These are phyloP conservation scores for Haemoproteus tartakovskyi DNA, from an alignment of 169 alveolate genomes.

Conservation along the genomic window DNA sequence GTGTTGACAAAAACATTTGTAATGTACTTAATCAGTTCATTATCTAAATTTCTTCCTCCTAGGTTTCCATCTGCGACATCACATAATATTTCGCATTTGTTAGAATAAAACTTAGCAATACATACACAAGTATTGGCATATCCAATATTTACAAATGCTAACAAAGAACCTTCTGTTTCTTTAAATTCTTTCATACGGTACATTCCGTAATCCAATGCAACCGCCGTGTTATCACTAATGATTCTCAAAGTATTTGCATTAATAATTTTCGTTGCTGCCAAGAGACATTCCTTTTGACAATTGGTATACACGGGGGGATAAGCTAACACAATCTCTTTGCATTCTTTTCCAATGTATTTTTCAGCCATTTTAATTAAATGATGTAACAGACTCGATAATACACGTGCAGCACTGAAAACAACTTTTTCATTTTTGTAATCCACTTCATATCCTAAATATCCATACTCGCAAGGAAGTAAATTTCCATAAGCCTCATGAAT, in stretches of 20 bases:
- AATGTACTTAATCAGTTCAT: constrained; percentile 85
- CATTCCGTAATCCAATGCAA: constrained; percentile 96
- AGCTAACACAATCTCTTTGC: constrained; percentile 84
- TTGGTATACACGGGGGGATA: constrained; percentile 90
- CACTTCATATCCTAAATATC: constrained; percentile 77
- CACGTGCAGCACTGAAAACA: constrained; percentile 82
- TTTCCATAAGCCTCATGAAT: constrained; percentile 67
- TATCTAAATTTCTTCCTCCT: constrained; percentile 96
- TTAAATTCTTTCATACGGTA: constrained; percentile 91
- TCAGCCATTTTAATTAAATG: constrained; percentile 82
- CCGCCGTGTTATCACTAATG: constrained; percentile 94
- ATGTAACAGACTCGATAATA: constrained; percentile 85
- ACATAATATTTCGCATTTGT: constrained; percentile 86
- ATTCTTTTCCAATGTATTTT: constrained; percentile 73
- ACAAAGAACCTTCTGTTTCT: constrained; percentile 87
- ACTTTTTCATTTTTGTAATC: constrained; percentile 79
- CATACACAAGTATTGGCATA: constrained; percentile 90
- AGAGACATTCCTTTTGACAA: constrained; percentile 88
- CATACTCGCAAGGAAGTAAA: constrained; percentile 77
- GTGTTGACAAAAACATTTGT: constrained; percentile 87
- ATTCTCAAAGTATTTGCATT: constrained; percentile 90
- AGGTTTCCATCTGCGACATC: constrained; percentile 90
- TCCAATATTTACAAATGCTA: constrained; percentile 94
- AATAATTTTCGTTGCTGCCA: constrained; percentile 92
- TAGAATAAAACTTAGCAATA: constrained; percentile 88